Conservation (phyloP, 495 filamentous ascomycete genomes). For the Neurospora sp. region DNA sequence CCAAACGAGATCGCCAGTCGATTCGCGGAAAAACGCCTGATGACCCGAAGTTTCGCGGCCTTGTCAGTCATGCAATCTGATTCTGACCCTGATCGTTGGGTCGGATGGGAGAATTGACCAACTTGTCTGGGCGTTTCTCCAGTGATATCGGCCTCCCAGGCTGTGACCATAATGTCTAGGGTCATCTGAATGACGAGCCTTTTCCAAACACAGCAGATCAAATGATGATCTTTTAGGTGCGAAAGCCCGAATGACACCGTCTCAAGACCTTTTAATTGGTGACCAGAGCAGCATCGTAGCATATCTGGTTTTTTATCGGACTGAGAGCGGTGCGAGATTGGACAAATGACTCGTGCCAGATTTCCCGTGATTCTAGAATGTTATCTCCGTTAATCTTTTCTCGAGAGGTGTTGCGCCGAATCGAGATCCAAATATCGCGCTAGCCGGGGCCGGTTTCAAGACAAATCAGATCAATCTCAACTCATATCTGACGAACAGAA, state of each 20-base stretch:
- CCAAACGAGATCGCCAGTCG: not conserved
- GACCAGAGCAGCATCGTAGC: not conserved
- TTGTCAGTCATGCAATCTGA: not conserved
- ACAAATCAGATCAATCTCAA: not conserved
- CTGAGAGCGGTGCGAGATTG: not conserved
- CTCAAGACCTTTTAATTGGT: not conserved
- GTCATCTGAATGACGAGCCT: not conserved
- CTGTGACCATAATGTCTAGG: not conserved
- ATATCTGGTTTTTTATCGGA: not conserved
- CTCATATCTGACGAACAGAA: not conserved
- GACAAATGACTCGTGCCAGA: not conserved
- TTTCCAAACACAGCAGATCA: not conserved
- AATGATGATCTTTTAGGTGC: not conserved
- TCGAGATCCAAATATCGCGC: constrained; percentile 13
- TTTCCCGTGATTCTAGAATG: not conserved
- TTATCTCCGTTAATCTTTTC: not conserved
- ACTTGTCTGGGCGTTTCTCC: not conserved
- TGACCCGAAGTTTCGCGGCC: not conserved
- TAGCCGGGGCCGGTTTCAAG: not conserved
- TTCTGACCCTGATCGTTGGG: not conserved
- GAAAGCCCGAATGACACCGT: not conserved
- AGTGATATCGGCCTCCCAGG: not conserved
- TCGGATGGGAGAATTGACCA: not conserved
- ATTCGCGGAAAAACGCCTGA: not conserved
- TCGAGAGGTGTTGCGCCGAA: constrained; percentile 7